Evolutionary conservation across 1,284 basidiomycete species (phyloP), one percentile per base, ranked within the genome.

Genomic region (Singerocomus inundabilis): DNA sequence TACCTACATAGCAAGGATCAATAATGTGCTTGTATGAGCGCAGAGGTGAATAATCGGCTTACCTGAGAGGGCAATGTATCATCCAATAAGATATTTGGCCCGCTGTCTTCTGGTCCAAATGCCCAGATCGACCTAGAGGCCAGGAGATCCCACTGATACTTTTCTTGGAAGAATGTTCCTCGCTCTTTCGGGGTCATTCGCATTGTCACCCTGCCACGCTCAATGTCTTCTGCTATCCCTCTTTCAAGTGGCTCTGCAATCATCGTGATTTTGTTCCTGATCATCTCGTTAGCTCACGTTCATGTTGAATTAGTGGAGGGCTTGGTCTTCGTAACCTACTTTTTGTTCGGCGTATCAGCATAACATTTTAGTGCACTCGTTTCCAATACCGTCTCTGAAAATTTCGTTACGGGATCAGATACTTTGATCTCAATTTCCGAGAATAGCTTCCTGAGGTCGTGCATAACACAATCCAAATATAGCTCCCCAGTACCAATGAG

Each of bases 401-500:
- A 99, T 67, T 94, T 93, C 25, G 95, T 97, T 28, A 98, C 94
- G 1, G 97, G 97, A 74, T 99, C 97, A 29, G 94, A 98, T 13
- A 99, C 94, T 74, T 99, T 98, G 78, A 99, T 98, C 79, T 99
- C 97, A 59, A 99, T 98, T 75, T 99, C 97, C 39, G 91, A 85
- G 73, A 97, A 99, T 55, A 99, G 68, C 55, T 82, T 82, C 53
- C 97, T 80, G 55, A 99, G 73, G 72, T 99, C 97, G 67, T 99
- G 95, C 85, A 99, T 84, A 38, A 98, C 90, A 57, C 89, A 97
- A 69, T 99, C 97, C 61, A 99, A 78, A 71, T 97, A 98, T 43
- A 99, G 74, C 69, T 99, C 97, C 47, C 97, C 97, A 0, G 97
- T 98, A 40, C 97, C 97, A 55, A 99, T 84, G 46, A 99, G 74